phyloP scores from a whole-genome alignment of 2,329 filamentous ascomycete species.

The Lithohypha guttulata region DNA sequence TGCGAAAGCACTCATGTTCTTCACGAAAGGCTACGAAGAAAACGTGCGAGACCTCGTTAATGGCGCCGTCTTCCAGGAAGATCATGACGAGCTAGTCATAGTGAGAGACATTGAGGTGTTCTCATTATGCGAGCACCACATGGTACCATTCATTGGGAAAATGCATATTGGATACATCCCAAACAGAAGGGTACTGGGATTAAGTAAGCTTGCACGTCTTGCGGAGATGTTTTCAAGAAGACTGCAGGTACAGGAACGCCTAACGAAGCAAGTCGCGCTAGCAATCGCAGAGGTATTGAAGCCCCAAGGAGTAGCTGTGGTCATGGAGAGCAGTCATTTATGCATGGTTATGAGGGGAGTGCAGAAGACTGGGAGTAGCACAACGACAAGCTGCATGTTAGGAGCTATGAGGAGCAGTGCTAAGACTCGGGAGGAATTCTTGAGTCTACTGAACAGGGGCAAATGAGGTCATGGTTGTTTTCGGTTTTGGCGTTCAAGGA shows the following conservation, averaged over 20 bases:
- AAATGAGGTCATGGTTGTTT: too few species aligned
- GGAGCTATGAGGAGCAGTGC: constrained; percentile 86
- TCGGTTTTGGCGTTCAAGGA: too few species aligned
- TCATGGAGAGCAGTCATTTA: constrained; percentile 92
- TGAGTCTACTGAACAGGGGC: constrained; percentile 60
- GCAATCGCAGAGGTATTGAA: constrained; percentile 87
- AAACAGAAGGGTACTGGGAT: constrained; percentile 76
- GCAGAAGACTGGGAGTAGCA: constrained; percentile 74
- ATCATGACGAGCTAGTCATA: constrained; percentile 94
- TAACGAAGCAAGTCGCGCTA: constrained; percentile 91
- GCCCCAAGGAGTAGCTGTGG: constrained; percentile 88
- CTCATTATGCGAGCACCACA: constrained; percentile 90
- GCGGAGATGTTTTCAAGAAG: constrained; percentile 93
- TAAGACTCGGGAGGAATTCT: constrained; percentile 91
- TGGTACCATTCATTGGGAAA: constrained; percentile 94
- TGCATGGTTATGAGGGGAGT: constrained; percentile 99
- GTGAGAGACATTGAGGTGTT: constrained; percentile 96
- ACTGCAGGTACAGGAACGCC: constrained; percentile 88
- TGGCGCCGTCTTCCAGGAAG: constrained; percentile 87
- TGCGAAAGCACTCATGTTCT: constrained; percentile 88
- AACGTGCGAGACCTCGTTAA: constrained; percentile 89
- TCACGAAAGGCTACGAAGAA: constrained; percentile 94
- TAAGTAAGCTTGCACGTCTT: constrained; percentile 90
- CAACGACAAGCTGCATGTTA: constrained; percentile 95
- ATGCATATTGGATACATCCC: constrained; percentile 99